phyloP scores from a whole-genome alignment of 192 early-diverging fungal genomes.

The Rhizoclosmatium globosum region DNA sequence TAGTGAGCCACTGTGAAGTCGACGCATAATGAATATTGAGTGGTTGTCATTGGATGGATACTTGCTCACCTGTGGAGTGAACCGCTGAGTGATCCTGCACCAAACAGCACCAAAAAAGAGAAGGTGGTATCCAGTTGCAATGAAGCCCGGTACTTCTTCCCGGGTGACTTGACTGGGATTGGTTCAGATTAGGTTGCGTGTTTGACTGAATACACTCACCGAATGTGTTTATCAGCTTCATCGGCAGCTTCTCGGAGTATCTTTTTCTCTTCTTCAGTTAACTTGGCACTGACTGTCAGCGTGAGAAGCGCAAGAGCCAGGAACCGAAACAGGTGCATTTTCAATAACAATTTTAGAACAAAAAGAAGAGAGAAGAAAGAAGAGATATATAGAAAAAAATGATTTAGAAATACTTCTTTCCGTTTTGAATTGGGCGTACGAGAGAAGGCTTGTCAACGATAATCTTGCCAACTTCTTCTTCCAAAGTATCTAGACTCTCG shows the following conservation, averaged over 20 bases:
- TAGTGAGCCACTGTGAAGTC: constrained; percentile 6
- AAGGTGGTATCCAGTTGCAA: constrained; percentile 8
- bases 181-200: not conserved
- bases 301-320: not conserved
- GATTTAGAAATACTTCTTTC: not conserved
- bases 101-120: constrained; percentile 14
- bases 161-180: not conserved
- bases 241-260: constrained; percentile 22
- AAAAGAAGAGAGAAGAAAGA: too few species aligned
- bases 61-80: not conserved
- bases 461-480: constrained; percentile 25
- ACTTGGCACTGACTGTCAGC: not conserved
- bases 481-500: constrained; percentile 25
- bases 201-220: not conserved
- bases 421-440: not conserved
- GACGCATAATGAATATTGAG: not conserved
- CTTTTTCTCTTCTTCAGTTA: constrained; percentile 20
- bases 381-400: not conserved
- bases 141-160: not conserved
- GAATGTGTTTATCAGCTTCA: constrained; percentile 24
- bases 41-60: too few species aligned
- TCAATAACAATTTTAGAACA: not conserved
- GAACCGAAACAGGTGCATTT: not conserved
- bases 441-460: constrained; percentile 27
- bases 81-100: constrained; percentile 31